Evolutionary conservation across 179 eudicot genomes (phyloP).

Genomic region (Nepenthes alata): DNA sequence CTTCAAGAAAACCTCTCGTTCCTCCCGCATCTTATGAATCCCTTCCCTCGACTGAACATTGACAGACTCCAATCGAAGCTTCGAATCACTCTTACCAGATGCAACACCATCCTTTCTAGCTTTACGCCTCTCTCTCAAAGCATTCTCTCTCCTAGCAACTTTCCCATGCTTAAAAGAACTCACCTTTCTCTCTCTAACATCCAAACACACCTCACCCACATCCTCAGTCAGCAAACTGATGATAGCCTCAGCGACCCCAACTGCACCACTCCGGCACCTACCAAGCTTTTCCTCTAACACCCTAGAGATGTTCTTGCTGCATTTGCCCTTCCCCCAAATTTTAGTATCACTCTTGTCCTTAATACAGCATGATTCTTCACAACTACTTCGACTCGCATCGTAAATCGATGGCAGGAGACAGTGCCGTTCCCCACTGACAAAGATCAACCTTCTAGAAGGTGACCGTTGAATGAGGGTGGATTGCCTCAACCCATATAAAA

Average conservation of each 20-base stretch:
- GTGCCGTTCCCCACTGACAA: conserved; percentile 25
- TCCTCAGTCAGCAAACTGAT: conserved; percentile 67
- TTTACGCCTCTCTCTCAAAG: conserved; percentile 9
- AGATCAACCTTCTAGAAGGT: conserved; percentile 34
- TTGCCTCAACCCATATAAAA: conserved; percentile 55
- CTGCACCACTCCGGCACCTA: conserved; percentile 9
- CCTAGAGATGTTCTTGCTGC: conserved; percentile 17
- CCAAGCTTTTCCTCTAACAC: conserved; percentile 21
- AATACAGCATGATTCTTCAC: conserved; percentile 10
- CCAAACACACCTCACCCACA: conserved; percentile 27
- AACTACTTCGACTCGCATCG: conserved; percentile 23
- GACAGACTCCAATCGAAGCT: conserved; percentile 14
- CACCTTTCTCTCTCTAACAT: conserved; percentile 24
- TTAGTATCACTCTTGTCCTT: conserved; percentile 8
- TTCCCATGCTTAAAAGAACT: conserved; percentile 20
- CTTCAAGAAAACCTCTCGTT: conserved; percentile 14
- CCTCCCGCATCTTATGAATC: conserved; percentile 13
- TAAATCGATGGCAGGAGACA: conserved; percentile 21
- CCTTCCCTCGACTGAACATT: conserved; percentile 14
- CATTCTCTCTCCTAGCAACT: conserved; percentile 17
- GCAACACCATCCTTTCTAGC: conserved; percentile 22
- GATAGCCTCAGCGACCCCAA: conserved; percentile 56
- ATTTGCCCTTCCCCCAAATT: conserved; percentile 18
- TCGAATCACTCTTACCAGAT: conserved; percentile 16
- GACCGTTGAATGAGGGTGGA: conserved; percentile 59